Base-by-base conservation (phyloP, 2,329 filamentous ascomycete species). In the Tolypocladium capitatum region DNA sequence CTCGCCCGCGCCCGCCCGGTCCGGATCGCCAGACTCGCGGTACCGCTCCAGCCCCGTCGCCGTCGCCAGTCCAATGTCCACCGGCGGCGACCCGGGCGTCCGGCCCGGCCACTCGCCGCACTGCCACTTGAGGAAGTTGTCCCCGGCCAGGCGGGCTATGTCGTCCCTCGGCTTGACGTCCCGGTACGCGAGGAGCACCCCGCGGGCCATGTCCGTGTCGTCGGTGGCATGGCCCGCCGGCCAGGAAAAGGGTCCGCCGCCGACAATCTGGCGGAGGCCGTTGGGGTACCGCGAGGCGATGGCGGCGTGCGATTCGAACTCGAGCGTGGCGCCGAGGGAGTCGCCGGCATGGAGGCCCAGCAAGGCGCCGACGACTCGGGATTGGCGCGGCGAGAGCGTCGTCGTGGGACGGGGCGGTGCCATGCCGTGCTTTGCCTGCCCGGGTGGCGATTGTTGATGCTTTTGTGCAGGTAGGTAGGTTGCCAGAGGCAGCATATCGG, bases 261-360 rank as follows among this genome's bases (percentile, higher is more conserved):
- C 71, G 18, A 69, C 53, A 32, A 74, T 71, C 10, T 66, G 60
- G 36, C 64, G 64, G 3, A 69, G 51, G 16, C 65, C 67, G 1
- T 54, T 43, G n/a, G 70, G 70, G 48, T 68, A 60, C 1, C 48
- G 7, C 1, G 41, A n/a, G 16, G 55, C 53, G 45, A 73, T 67
- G 4, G 46, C 14, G 0, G 51, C 43, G 58, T 67, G 68, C 13
- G 60, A 44, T 9, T 47, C 30, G 55, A 73, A 74, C 54, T 74
- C 70, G 43, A 70, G 50, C 0, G 69, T 68, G 2, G 70, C 69
- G 46, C 71, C 71, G 1, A 74, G 65, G 1, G 66, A 64, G 55
- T 74, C 71, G 46, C 70, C 71, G 0, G 68, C 61, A 53, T 74
- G 71, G 18, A 73, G 61, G 47, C 64, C 70, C 2, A 74, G 62